A percentile compares a stretch with the other conserved stretches of the same genome.
phyloP scores from a whole-genome alignment of 768 basidiomycete species.

The Rubroboletus pulcherrimus region DNA sequence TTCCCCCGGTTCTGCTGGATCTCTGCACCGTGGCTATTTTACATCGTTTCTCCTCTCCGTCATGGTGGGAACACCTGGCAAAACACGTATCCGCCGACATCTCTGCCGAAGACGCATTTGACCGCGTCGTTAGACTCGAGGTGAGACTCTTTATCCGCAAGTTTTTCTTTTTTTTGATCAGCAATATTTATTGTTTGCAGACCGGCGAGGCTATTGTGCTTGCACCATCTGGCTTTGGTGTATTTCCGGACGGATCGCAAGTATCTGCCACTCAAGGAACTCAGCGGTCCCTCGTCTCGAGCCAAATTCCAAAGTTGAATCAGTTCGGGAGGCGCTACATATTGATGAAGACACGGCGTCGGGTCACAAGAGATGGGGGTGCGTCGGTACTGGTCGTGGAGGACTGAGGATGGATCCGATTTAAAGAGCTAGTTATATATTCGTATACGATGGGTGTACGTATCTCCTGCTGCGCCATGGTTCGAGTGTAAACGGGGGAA shows the following conservation, averaged over 20 bases:
- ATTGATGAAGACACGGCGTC: slow-evolving; percentile 55
- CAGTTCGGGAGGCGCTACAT: slow-evolving; percentile 58
- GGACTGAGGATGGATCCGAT: neutral
- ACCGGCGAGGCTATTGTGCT: slow-evolving; percentile 71
- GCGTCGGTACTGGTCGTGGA: slow-evolving; percentile 48
- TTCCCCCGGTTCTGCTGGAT: slow-evolving; percentile 64
- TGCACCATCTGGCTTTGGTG: slow-evolving; percentile 57
- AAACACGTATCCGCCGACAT: slow-evolving; percentile 67
- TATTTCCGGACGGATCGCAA: slow-evolving; percentile 30
- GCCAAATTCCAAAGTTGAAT: slow-evolving; percentile 31
- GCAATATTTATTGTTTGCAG: slow-evolving; percentile 30
- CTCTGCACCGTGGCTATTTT: slow-evolving; percentile 63
- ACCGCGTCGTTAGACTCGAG: slow-evolving; percentile 61
- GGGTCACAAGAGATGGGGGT: slow-evolving; percentile 64
- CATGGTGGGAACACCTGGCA: slow-evolving; percentile 70
- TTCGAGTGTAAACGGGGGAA: neutral
- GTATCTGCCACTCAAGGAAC: neutral
- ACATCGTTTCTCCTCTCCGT: slow-evolving; percentile 71
- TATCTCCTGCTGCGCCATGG: neutral
- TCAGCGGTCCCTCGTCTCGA: neutral
- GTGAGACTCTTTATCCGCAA: slow-evolving; percentile 33
- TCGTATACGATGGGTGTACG: neutral
- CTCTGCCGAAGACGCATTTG: slow-evolving; percentile 55
- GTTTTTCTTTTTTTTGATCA: neutral
- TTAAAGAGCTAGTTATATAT: neutral